Evolutionary conservation across 169 alveolate genomes (phyloP).

Genomic region (Perkinsus chesapeaki): DNA sequence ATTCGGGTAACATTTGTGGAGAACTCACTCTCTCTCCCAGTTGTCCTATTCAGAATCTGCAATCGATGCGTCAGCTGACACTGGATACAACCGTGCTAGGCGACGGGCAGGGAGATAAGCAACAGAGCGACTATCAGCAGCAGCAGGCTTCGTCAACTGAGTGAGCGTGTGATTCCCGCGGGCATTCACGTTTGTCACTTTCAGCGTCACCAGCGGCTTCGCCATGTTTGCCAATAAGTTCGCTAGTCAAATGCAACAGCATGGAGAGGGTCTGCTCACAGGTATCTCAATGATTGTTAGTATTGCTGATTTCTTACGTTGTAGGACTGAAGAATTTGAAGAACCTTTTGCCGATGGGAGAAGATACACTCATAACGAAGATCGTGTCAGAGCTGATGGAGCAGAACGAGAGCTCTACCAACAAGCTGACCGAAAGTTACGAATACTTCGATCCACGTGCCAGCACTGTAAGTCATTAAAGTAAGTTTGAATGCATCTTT

Average conservation of each 20-base stretch:
- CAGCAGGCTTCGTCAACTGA: neutral
- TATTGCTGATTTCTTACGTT: neutral
- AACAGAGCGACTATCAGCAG: neutral
- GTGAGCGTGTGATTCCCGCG: neutral
- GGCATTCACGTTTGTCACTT: neutral
- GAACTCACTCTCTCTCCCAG: neutral
- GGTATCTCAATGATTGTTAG: no score
- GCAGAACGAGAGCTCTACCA: slow-evolving; percentile 16
- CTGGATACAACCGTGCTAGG: neutral
- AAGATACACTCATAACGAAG: slow-evolving; percentile 25
- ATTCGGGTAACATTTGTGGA: neutral
- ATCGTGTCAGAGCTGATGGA: slow-evolving; percentile 30
- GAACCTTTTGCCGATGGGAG: slow-evolving; percentile 29
- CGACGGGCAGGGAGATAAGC: neutral
- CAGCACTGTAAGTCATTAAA: neutral
- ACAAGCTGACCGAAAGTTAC: slow-evolving; percentile 14
- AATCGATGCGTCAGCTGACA: neutral
- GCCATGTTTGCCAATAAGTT: neutral
- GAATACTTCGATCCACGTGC: slow-evolving; percentile 27
- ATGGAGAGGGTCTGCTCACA: neutral
- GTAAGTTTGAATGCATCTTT: slow-evolving; percentile 19
- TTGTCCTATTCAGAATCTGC: neutral
- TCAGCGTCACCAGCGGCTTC: neutral
- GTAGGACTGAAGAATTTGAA: neutral
- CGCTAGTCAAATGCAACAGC: slow-evolving; percentile 5